phyloP scores from a whole-genome alignment of 1,139 yeast genomes.

The Saccharomyces hybrid region DNA sequence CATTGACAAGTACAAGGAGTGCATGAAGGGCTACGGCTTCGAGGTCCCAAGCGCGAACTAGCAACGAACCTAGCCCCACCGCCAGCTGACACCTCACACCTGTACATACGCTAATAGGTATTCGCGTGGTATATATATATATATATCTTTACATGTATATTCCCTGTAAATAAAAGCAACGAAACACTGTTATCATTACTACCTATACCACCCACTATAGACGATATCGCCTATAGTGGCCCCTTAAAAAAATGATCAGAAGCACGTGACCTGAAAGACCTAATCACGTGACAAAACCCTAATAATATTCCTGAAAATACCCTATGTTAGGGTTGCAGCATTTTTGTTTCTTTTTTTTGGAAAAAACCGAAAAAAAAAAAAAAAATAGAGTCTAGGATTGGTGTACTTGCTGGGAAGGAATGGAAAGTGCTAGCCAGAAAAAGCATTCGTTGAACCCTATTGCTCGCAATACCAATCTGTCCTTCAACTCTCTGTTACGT shows the following conservation, averaged over 20 bases:
- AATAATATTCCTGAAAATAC: background rate
- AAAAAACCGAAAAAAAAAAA: background rate
- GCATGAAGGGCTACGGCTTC: constrained; percentile 93
- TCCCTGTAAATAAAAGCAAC: background rate
- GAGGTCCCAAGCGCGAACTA: constrained; percentile 27
- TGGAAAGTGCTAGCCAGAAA: background rate
- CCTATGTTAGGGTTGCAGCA: background rate
- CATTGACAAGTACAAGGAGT: constrained; percentile 62
- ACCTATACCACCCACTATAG: constrained; percentile 2
- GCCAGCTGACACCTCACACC: background rate
- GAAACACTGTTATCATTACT: background rate
- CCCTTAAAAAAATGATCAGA: background rate
- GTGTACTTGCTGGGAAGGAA: background rate
- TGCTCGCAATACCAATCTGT: background rate
- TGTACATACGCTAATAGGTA: background rate
- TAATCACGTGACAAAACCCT: background rate
- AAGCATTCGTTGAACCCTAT: background rate
- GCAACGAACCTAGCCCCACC: background rate
- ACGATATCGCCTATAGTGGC: constrained; percentile 8
- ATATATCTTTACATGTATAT: background rate
- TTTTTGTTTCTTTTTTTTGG: background rate
- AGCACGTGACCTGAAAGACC: too few relatives aligned
- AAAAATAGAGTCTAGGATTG: background rate
- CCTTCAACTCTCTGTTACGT: background rate
- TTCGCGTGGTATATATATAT: background rate